phyloP scores from a whole-genome alignment of 306 rosid species.

The Prunus davidiana region DNA sequence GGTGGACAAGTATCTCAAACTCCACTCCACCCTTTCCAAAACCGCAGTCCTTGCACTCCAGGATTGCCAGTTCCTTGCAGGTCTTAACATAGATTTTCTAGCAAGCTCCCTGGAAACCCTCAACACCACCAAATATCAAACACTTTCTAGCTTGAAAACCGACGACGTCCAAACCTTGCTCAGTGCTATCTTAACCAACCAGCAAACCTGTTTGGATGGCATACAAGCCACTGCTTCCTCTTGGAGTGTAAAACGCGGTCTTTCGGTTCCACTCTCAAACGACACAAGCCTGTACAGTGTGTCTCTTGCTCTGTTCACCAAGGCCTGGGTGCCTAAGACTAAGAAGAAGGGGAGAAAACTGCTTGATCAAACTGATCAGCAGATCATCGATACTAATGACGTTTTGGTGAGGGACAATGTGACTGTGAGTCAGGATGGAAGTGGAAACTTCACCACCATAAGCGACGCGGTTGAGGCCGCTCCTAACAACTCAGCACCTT shows the following conservation, averaged over 20 bases:
- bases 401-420: slow-evolving; percentile 50
- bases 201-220: slow-evolving; percentile 69
- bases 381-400: not conserved
- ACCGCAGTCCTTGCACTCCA: slow-evolving; percentile 45
- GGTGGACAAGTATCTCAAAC: slow-evolving; percentile 36
- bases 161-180: slow-evolving; percentile 50
- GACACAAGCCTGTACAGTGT: slow-evolving; percentile 62
- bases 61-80: slow-evolving; percentile 55
- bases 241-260: slow-evolving; percentile 45
- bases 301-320: slow-evolving; percentile 58
- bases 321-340: slow-evolving; percentile 52
- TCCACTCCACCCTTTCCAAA: slow-evolving; percentile 33
- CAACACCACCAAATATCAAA: slow-evolving; percentile 22
- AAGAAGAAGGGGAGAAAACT: slow-evolving; percentile 34
- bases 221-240: slow-evolving; percentile 45
- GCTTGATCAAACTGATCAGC: slow-evolving; percentile 18
- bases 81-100: slow-evolving; percentile 51
- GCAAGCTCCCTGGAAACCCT: slow-evolving; percentile 38
- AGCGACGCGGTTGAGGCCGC: slow-evolving; percentile 66
- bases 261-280: slow-evolving; percentile 40
- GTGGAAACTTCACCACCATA: slow-evolving; percentile 67
- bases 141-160: slow-evolving; percentile 39
- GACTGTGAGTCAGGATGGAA: slow-evolving; percentile 66
- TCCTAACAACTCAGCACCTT: slow-evolving; percentile 45
- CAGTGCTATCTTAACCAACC: slow-evolving; percentile 69